Base-by-base conservation (phyloP, 2,329 filamentous ascomycete genomes). In the Xylaria arbuscula region DNA sequence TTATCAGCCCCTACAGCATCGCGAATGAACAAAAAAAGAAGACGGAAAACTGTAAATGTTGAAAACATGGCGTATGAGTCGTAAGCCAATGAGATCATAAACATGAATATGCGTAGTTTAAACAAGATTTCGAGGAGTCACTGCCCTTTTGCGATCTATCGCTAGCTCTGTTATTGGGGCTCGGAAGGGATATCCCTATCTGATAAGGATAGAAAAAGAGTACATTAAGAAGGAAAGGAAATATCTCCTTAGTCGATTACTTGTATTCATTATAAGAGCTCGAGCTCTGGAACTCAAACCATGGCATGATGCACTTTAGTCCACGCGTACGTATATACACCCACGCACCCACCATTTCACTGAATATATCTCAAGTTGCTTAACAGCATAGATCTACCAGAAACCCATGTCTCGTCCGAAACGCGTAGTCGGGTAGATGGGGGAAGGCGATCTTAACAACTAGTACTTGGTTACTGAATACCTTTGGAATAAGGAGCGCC, bases 1-100 rank as follows among this genome's bases (percentile, higher is more conserved):
- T 72, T 67, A 9, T 67, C 34, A 22, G 62, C 64, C 64, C 58
- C 68, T 19, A 8, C 32, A 42, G 38, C 67, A 57, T 60, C 13
- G 9, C 51, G 66, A 24, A 53, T 24, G 2, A 58, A 40, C n/a
- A 48, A 34, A 13, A 55, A 19, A 19, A 69, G n/a, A n/a, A 28
- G 1, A 17, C 28, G 6, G 10, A 59, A 40, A 47, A 69, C 7
- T 1, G n/a, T 8, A 34, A 64, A 57, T 32, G 50, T 24, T 15
- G 42, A 66, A 11, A 50, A 13, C 66, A 70, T 68, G 15, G n/a
- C 54, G 54, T 24, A 8, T 15, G 28, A 56, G n/a, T 19, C n/a
- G 28, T 19, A 17, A 36, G 11, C 9, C 17, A 34, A 19, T 28
- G 9, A 47, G 15, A 13, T 48, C 19, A 32, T 22, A 15, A 68